These are phyloP conservation scores for Alternaria longipes DNA, from an alignment of 2,329 filamentous ascomycete genomes.

Conservation along the genomic window DNA sequence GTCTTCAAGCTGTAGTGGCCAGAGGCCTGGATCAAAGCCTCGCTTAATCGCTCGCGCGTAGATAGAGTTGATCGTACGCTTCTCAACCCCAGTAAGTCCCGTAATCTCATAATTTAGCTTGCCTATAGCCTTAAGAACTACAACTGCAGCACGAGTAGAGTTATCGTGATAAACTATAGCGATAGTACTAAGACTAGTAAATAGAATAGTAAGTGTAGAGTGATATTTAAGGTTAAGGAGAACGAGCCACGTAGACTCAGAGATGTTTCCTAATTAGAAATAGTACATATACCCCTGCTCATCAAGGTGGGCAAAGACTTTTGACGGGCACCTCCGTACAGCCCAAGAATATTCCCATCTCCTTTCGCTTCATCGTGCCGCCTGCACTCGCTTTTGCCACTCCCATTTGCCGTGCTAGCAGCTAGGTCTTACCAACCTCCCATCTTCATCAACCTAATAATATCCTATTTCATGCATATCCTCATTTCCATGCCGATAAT, in stretches of 20 bases:
- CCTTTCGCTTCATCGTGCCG: background rate
- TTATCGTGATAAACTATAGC: background rate
- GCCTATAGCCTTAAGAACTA: background rate
- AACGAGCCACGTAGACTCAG: background rate
- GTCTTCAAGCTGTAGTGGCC: no score
- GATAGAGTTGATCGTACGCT: background rate
- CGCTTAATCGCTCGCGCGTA: background rate
- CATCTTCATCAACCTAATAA: slow-evolving; percentile 17
- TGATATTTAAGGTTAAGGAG: background rate
- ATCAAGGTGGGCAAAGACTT: background rate
- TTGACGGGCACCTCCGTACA: background rate
- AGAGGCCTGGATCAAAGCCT: background rate
- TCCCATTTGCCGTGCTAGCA: background rate
- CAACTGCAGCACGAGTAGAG: background rate
- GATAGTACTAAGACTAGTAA: background rate
- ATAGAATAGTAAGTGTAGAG: background rate
- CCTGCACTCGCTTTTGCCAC: slow-evolving; percentile 1
- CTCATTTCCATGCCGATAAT: slow-evolving; percentile 16
- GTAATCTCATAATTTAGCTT: background rate
- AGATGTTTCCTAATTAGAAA: background rate
- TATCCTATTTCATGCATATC: slow-evolving; percentile 13
- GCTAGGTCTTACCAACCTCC: slow-evolving; percentile 3
- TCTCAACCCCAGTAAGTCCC: background rate
- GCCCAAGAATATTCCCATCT: slow-evolving; percentile 1
- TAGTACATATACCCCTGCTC: background rate